These are phyloP conservation scores for Cercospora zeae-maydis DNA, from an alignment of 2,329 filamentous ascomycete genomes.

Conservation along the genomic window DNA sequence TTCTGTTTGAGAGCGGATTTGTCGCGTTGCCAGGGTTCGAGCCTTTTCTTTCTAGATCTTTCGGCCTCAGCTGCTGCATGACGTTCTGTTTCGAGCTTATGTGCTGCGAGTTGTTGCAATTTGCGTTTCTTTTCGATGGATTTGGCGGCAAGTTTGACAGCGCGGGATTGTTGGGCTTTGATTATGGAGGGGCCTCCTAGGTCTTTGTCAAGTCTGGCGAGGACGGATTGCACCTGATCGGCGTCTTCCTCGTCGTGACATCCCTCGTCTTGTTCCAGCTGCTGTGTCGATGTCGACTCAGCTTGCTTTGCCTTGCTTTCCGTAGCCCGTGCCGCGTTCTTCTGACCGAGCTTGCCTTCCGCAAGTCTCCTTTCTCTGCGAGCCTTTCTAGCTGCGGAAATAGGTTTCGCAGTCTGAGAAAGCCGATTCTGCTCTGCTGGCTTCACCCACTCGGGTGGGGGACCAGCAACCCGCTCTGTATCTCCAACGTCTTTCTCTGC, in stretches of 20 bases:
- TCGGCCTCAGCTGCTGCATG: neutral
- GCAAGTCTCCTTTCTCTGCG: slow-evolving; percentile 1
- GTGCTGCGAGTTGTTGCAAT: slow-evolving; percentile 1
- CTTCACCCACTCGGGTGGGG: slow-evolving; percentile 4
- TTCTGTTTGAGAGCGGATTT: slow-evolving; percentile 73
- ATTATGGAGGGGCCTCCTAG: slow-evolving; percentile 17
- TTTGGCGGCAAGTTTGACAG: slow-evolving; percentile 7
- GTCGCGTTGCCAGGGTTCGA: slow-evolving; percentile 67
- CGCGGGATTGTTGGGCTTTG: slow-evolving; percentile 7
- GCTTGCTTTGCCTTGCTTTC: neutral
- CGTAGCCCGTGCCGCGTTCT: neutral
- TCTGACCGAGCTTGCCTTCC: neutral
- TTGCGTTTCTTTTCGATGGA: slow-evolving; percentile 12
- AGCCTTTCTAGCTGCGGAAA: neutral
- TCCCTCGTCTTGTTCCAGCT: neutral
- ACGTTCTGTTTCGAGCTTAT: slow-evolving; percentile 11
- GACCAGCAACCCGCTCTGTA: neutral
- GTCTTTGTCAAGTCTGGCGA: slow-evolving; percentile 25
- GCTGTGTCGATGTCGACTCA: neutral
- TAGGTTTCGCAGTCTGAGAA: neutral
- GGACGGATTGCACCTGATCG: slow-evolving; percentile 17
- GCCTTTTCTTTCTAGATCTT: slow-evolving; percentile 9
- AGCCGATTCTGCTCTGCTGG: slow-evolving; percentile 2
- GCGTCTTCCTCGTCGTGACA: slow-evolving; percentile 1
- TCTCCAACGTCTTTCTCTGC: neutral